Evolutionary conservation across 768 basidiomycete genomes (phyloP), one percentile per base, ranked within the genome.

Genomic region (Lactarius psammicola): DNA sequence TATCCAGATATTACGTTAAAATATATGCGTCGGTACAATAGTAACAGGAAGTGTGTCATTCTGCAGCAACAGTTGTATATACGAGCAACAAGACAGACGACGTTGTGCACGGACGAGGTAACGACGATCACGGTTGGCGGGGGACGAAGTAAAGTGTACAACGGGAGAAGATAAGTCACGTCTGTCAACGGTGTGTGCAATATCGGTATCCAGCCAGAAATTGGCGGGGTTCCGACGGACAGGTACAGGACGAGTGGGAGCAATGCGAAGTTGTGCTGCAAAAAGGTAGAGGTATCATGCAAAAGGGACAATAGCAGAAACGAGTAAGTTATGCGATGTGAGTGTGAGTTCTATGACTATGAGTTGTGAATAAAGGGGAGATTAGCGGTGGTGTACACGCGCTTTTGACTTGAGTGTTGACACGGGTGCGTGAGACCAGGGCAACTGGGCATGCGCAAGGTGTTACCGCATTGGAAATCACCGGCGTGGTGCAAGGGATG

Each of bases 401-500:
- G 46, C n/a, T 49, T 42, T 46, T 26, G 38, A 56, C 33, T 46
- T 31, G 31, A 57, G 44, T 58, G 53, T 60, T 30, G 20, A 63
- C 36, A 51, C 8, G 49, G 53, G 33, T 17, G 61, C 57, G 56
- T 34, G 61, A 6, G 54, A 40, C 30, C 20, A 59, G 49, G 36
- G 17, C 51, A 62, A 15, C 28, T 57, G 26, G 31, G 42, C 15
- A 51, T 46, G 10, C 51, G 51, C 49, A 59, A 40, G 36, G 64
- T 44, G 55, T 49, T 46, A 61, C 36, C 33, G 36, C 40, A 60
- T 26, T 38, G 33, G n/a, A n/a, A 36, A 53, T 72, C 69, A 85
- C 75, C 85, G 82, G 68, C 75, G 72, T 44, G 86, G 81, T 44
- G 89, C 89, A 66, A 92, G 76, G 13, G 90, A 86, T 34, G 87